A percentile compares a stretch with the other conserved stretches of the same genome.
Conservation (phyloP, 2,329 filamentous ascomycete species). For the Neonectria punicea region DNA sequence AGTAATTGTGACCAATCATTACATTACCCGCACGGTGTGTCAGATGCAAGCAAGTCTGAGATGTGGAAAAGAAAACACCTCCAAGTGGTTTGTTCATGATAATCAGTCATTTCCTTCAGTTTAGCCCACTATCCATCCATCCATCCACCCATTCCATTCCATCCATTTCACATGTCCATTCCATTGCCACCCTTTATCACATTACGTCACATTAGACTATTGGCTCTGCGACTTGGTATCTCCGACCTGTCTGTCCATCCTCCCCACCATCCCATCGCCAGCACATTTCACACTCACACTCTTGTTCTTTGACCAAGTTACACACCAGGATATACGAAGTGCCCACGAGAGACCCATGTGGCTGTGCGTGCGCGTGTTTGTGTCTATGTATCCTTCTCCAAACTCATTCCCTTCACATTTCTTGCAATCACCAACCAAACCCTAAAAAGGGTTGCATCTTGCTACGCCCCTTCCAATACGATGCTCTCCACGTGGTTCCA, state of each 20-base stretch:
- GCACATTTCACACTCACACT: conserved; percentile 12
- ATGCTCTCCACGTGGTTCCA: background rate
- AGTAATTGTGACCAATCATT: background rate
- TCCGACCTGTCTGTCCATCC: background rate
- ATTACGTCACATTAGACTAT: background rate
- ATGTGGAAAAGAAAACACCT: background rate
- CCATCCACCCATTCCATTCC: background rate
- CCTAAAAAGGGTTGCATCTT: conserved; percentile 21
- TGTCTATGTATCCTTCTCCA: conserved; percentile 38
- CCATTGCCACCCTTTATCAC: background rate
- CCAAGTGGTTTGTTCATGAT: conserved; percentile 23
- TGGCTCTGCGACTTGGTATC: conserved; percentile 11
- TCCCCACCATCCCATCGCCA: background rate
- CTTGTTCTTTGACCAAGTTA: conserved; percentile 14
- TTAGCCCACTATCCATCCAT: background rate
- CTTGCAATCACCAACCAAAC: conserved; percentile 17
- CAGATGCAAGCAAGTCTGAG: background rate
- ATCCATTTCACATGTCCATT: background rate
- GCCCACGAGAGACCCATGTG: conserved; percentile 16
- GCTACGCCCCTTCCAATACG: conserved; percentile 12
- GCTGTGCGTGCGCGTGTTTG: conserved; percentile 29
- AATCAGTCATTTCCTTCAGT: conserved; percentile 10
- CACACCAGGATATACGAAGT: conserved; percentile 24
- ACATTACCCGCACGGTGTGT: background rate
- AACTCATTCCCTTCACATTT: conserved; percentile 28